Conservation (phyloP, 768 basidiomycete genomes). For the Auricularia sp. region DNA sequence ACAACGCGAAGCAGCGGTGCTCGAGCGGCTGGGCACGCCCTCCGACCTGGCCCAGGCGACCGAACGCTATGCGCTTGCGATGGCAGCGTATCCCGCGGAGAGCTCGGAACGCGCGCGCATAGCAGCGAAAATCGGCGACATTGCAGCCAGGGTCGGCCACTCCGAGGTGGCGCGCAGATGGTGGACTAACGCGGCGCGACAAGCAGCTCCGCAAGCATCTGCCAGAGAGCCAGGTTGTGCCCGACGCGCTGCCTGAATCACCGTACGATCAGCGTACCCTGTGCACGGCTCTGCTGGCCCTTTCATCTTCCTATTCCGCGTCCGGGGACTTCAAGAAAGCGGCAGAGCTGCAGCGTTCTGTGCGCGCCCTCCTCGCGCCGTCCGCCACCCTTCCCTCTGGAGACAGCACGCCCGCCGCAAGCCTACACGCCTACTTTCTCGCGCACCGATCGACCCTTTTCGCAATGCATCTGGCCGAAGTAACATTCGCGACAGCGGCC, state of each 20-base stretch:
- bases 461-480: constrained; percentile 64
- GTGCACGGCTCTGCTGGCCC: not conserved
- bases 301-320: not conserved
- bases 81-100: constrained; percentile 32
- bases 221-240: not conserved
- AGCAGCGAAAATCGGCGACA: constrained; percentile 59
- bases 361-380: not conserved
- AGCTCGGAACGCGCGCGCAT: constrained; percentile 40
- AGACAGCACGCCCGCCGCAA: constrained; percentile 39
- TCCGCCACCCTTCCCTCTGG: not conserved
- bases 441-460: constrained; percentile 67
- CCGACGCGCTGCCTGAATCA: not conserved
- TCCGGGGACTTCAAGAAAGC: not conserved
- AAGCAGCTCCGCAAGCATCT: not conserved
- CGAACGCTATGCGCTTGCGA: constrained; percentile 46
- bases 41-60: constrained; percentile 44
- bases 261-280: not conserved
- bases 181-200: constrained; percentile 52
- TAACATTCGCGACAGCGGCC: constrained; percentile 38
- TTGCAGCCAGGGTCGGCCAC: constrained; percentile 46
- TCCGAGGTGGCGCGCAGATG: constrained; percentile 46
- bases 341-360: not conserved
- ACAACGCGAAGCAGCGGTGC: constrained; percentile 39
- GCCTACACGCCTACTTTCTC: constrained; percentile 53
- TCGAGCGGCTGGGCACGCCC: constrained; percentile 51